These are phyloP conservation scores for Fusarium nelsonii DNA, from an alignment of 2,329 filamentous ascomycete genomes.

Conservation along the genomic window DNA sequence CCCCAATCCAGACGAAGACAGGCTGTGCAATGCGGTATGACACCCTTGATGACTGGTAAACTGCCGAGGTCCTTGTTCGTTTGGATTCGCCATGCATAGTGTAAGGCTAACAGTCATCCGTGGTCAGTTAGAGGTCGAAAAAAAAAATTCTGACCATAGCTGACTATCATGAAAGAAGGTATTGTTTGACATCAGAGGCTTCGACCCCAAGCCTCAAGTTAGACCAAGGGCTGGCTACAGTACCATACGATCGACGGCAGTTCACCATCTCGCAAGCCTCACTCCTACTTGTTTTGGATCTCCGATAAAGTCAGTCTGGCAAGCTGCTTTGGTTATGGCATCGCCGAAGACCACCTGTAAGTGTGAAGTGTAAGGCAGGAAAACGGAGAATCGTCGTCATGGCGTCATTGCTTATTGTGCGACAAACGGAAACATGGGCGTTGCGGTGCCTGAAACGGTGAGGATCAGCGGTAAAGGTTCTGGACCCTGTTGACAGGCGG, in stretches of 20 bases:
- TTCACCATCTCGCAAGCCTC: constrained; percentile 33
- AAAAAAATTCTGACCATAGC: background rate
- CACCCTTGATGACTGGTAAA: constrained; percentile 15
- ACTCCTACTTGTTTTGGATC: constrained; percentile 18
- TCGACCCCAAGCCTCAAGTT: constrained; percentile 26
- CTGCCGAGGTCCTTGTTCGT: constrained; percentile 3
- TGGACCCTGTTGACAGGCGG: constrained; percentile 42
- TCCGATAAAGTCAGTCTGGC: constrained; percentile 1
- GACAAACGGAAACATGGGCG: constrained; percentile 34
- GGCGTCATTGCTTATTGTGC: constrained; percentile 41
- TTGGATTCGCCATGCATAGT: background rate
- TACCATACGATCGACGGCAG: constrained; percentile 16
- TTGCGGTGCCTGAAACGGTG: constrained; percentile 32
- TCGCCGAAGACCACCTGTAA: constrained; percentile 16
- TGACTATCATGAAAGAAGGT: background rate
- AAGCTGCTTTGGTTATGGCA: constrained; percentile 21
- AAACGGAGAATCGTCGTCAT: constrained; percentile 37
- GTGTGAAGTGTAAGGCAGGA: constrained; percentile 19
- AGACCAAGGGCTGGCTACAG: background rate
- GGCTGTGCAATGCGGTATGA: background rate
- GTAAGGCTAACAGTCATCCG: background rate
- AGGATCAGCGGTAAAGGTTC: constrained; percentile 39
- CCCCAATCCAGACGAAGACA: constrained; percentile 11
- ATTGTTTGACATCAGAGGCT: constrained; percentile 1
- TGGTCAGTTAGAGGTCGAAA: background rate